Percentiles rank a stretch among this genome's conserved stretches.
phyloP scores from a whole-genome alignment of 2,329 filamentous ascomycete genomes.

The Fusarium pseudoanthophilum region DNA sequence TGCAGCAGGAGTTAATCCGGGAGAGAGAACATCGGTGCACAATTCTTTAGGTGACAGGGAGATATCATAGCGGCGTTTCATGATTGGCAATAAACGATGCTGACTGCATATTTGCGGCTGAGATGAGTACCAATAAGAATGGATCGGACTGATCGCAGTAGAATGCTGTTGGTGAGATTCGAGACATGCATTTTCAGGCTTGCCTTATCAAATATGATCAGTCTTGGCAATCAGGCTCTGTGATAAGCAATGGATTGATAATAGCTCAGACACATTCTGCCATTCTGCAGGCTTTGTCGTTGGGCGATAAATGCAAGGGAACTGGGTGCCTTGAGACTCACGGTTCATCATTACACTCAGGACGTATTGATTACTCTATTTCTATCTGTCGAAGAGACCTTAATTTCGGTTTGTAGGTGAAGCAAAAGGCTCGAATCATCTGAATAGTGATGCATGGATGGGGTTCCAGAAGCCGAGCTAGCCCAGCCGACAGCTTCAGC shows the following conservation, averaged over 20 bases:
- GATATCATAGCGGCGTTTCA: background rate
- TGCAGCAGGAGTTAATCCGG: background rate
- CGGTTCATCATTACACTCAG: background rate
- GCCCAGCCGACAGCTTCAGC: background rate
- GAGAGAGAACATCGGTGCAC: background rate
- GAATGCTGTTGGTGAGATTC: background rate
- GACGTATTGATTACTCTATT: fast-evolving
- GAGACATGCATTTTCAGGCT: background rate
- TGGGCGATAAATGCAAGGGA: background rate
- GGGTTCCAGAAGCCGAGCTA: background rate
- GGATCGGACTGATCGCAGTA: background rate
- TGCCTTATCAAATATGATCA: background rate
- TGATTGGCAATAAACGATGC: background rate
- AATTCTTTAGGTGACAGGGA: background rate
- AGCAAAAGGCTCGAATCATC: too few relatives aligned
- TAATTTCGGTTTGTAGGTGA: fast-evolving
- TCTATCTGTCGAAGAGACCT: fast-evolving
- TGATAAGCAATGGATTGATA: background rate
- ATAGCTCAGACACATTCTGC: background rate
- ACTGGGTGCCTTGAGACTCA: too few relatives aligned
- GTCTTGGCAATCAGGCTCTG: background rate
- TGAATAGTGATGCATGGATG: background rate
- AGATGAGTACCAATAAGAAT: background rate
- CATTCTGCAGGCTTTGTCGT: fast-evolving
- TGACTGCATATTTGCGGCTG: background rate